Base-by-base conservation (phyloP, 2,329 filamentous ascomycete genomes). In the Chrysoporthe deuterocubensis region DNA sequence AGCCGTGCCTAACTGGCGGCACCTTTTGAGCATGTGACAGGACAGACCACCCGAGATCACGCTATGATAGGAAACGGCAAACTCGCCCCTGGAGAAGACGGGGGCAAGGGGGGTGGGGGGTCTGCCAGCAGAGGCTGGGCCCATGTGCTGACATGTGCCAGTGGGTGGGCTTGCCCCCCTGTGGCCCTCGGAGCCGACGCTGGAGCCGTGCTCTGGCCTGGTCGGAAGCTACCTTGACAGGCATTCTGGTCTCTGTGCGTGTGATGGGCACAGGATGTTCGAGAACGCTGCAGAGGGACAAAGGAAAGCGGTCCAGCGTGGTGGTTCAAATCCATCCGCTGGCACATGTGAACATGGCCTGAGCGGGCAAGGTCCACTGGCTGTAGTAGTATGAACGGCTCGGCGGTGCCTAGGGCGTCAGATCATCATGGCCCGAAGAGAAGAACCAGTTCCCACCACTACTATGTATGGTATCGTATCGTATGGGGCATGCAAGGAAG, bases 11-110 rank as follows among this genome's bases (percentile, higher is more conserved):
- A 58, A 65, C 57, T 61, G 62, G 61, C 57, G 65, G 65, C 58
- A 65, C 48, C 44, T 57, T 46, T 48, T 48, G 68, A 69, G 62
- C 68, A 69, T 69, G 68, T 69, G 68, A 69, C 58, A 65, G 61
- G 3, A 32, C 21, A 32, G 42, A 26, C 43, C n/a, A 46, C 34
- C 50, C 50, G 50, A 32, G 26, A 52, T 21, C 50, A 52, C 52
- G 54, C 54, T 57, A n/a, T 3, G 14, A 32, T n/a, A 2, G 14
- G 32, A n/a, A 16, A 40, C 7, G 34, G 32, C 54, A 57, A 34
- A 40, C 32, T n/a, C 34, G 46, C 26, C 50, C 50, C 50, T 21
- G 21, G 21, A 4, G 9, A 32, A 26, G 50, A 4, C 11, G 21
- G 21, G 48, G 48, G 26, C 26, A 26, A 26, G 21, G 48, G n/a